Evolutionary conservation across 768 basidiomycete genomes (phyloP).

Genomic region (Pleurotus giganteus): DNA sequence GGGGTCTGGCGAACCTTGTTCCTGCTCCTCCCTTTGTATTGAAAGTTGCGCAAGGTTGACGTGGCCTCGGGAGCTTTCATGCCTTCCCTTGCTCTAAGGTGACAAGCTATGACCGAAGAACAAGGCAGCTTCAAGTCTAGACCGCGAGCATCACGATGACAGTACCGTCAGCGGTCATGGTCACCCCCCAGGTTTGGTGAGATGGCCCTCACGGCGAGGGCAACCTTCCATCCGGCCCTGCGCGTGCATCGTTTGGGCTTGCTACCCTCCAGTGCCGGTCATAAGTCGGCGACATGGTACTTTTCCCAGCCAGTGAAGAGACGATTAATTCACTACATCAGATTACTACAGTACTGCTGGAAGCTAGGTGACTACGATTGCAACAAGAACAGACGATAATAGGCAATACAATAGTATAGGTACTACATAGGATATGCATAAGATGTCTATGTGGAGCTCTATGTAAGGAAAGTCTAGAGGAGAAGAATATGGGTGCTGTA

Average conservation of each 20-base stretch:
- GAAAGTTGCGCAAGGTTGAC: not conserved
- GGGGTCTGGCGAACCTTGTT: slow-evolving; percentile 5
- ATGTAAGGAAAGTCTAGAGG: slow-evolving; percentile 9
- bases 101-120: slow-evolving; percentile 11
- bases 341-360: not conserved
- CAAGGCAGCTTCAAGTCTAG: not conserved
- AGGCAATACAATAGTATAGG: slow-evolving; percentile 5
- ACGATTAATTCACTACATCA: not conserved
- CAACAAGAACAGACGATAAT: slow-evolving; percentile 1
- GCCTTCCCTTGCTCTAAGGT: not conserved
- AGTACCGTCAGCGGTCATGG: slow-evolving; percentile 1
- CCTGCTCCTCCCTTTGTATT: not conserved
- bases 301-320: not conserved
- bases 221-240: not conserved
- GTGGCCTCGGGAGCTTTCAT: slow-evolving; percentile 9
- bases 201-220: not conserved
- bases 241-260: not conserved
- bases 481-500: slow-evolving; percentile 4
- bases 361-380: not conserved
- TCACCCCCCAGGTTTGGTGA: slow-evolving; percentile 1
- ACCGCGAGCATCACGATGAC: slow-evolving; percentile 3
- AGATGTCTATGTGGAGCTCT: slow-evolving; percentile 1
- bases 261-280: not conserved
- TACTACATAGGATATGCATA: slow-evolving; percentile 18
- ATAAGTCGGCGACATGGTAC: not conserved